Base-by-base conservation (phyloP, 2,329 filamentous ascomycete genomes). In the Claviceps arundinis region DNA sequence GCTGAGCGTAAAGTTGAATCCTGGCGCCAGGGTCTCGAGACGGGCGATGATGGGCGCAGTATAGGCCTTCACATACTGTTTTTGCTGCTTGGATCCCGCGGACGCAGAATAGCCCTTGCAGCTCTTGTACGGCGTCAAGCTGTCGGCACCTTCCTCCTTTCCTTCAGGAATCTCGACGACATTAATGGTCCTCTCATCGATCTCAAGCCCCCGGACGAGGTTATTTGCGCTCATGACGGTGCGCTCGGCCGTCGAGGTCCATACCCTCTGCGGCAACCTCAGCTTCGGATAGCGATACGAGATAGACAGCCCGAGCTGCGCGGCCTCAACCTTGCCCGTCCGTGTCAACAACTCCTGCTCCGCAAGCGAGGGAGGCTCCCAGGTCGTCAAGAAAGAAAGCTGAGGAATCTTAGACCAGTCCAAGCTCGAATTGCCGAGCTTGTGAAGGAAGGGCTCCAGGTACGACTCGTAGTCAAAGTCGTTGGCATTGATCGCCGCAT, bases 231-330 rank as follows among this genome's bases (percentile, higher is more conserved):
- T 80, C 62, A 78, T 73, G 44, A 72, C 68, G 0, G 81, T 84
- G 17, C 81, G 68, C 63, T 83, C 80, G 0, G 81, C 80, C 0
- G 79, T 82, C 6, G 77, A 81, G 1, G 80, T 73, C 80, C 80
- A 84, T 1, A 84, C 70, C 48, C 73, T 73, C 54, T 70, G 68
- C 0, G 81, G 80, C 5, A 73, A 60, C 52, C 66, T 70, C 40
- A 84, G 65, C 43, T 68, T 64, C 0, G 75, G 75, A 58, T 85
- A 84, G 48, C 79, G 71, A 59, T 54, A 54, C 47, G 53, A 82
- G 75, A 16, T 73, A 73, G 17, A 84, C 64, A 52, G 78, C 71
- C 80, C 81, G 11, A 84, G 68, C 56, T 78, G 72, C 17, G 76
- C 73, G 1, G 80, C 77, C 61, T 84, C 78, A 4, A 82, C 68